A percentile compares a stretch with the other conserved stretches of the same genome.
Evolutionary conservation across 2,329 filamentous ascomycete genomes (phyloP).

Genomic region (Colletotrichum truncatum): DNA sequence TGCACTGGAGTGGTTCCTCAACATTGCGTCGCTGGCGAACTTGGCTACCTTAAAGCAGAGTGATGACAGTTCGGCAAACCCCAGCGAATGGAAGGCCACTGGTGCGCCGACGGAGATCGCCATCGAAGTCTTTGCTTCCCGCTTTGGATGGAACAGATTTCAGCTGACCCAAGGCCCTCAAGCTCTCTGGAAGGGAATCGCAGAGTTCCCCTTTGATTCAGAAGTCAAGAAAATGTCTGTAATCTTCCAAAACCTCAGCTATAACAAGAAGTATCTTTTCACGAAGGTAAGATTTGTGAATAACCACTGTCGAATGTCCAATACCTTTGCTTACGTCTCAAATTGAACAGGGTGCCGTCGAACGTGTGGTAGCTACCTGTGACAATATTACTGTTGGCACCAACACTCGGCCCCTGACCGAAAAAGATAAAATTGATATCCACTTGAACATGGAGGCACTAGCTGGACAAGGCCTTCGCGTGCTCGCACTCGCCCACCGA

Average conservation of each 20-base stretch:
- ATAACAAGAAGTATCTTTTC: background rate
- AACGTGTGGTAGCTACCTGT: conserved; percentile 71
- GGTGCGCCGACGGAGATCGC: conserved; percentile 78
- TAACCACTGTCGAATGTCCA: too few species aligned
- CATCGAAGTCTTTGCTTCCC: conserved; percentile 75
- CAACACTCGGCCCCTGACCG: conserved; percentile 53
- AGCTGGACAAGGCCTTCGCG: conserved; percentile 70
- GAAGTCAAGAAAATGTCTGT: conserved; percentile 81
- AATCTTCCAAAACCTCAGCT: conserved; percentile 57
- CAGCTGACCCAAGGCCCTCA: conserved; percentile 58
- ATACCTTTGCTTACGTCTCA: too few species aligned
- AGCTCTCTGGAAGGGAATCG: conserved; percentile 63
- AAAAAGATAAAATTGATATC: conserved; percentile 62
- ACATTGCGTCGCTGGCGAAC: conserved; percentile 67
- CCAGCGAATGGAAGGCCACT: conserved; percentile 63
- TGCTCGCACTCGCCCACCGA: conserved; percentile 71
- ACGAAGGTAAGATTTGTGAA: background rate
- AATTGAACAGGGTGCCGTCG: conserved; percentile 72
- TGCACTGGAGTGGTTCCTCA: conserved; percentile 62
- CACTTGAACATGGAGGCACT: conserved; percentile 72
- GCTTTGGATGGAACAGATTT: conserved; percentile 69
- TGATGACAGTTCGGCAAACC: conserved; percentile 32
- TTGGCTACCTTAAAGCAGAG: conserved; percentile 57
- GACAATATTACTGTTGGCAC: conserved; percentile 34
- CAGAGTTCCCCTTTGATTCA: conserved; percentile 77